These are phyloP conservation scores for Kazachstania sp. DNA, from an alignment of 1,139 yeast species.

Conservation along the genomic window DNA sequence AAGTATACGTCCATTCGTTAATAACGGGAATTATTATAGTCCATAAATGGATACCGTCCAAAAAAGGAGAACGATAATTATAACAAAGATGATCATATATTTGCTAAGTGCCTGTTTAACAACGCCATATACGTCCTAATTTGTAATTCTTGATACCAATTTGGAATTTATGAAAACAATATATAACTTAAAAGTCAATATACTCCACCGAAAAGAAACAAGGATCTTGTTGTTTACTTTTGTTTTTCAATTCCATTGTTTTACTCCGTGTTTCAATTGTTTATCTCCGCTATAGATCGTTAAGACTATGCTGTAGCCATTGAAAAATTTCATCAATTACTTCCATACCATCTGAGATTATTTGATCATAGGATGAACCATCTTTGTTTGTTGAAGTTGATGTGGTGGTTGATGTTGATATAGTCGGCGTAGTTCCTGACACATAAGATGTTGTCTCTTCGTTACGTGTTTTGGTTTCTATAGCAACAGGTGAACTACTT, in stretches of 20 bases:
- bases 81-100: no score
- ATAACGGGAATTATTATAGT: no score
- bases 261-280: background rate
- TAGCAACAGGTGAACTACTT: background rate
- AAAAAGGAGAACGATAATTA: no score
- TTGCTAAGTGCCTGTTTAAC: no score
- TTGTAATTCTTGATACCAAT: no score
- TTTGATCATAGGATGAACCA: slow-evolving; percentile 1
- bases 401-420: background rate
- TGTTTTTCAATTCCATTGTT: background rate
- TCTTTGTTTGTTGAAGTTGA: background rate
- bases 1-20: no score
- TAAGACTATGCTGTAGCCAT: background rate
- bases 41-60: no score
- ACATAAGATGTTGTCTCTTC: background rate
- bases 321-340: slow-evolving; percentile 13
- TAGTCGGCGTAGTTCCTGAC: background rate
- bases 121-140: no score
- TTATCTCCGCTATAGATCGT: background rate
- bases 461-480: background rate
- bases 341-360: slow-evolving; percentile 15
- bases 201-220: no score
- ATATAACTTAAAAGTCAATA: no score
- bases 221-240: background rate
- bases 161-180: no score